phyloP scores from a whole-genome alignment of 73 alveolate species.

The Paramecium octaurelia region DNA sequence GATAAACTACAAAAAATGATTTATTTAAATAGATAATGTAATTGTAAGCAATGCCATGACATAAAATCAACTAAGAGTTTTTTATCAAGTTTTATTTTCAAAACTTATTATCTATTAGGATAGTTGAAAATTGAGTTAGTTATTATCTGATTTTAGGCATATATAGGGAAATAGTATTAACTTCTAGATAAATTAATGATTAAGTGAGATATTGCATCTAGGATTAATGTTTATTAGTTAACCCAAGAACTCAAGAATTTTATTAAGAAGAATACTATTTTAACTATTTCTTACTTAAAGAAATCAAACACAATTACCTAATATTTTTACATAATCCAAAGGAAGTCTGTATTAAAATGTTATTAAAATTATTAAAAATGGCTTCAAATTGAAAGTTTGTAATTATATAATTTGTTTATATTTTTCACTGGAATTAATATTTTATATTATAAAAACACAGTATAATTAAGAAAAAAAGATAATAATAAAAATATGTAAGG shows the following conservation, averaged over 20 bases:
- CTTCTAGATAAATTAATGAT: neutral
- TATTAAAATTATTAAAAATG: neutral
- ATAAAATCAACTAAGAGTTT: neutral
- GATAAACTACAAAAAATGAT: neutral
- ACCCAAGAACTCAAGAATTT: neutral
- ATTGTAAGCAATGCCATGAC: neutral
- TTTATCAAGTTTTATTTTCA: neutral
- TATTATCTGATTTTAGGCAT: neutral
- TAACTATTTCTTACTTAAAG: neutral
- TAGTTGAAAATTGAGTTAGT: neutral
- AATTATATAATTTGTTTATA: neutral
- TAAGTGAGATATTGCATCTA: neutral
- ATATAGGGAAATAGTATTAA: too few relatives aligned
- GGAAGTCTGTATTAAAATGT: neutral
- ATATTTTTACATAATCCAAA: neutral
- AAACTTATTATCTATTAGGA: neutral
- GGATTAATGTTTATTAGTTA: neutral
- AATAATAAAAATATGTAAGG: conserved; percentile 50
- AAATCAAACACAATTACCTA: neutral
- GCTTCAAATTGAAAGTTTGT: neutral
- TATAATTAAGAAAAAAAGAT: neutral
- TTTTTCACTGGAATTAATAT: neutral
- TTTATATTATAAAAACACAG: neutral
- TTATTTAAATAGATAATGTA: neutral
- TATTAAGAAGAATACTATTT: neutral